Percentiles rank a stretch among this genome's conserved stretches.
phyloP scores from a whole-genome alignment of 2,329 filamentous ascomycete species.

The Colletotrichum somersetense region DNA sequence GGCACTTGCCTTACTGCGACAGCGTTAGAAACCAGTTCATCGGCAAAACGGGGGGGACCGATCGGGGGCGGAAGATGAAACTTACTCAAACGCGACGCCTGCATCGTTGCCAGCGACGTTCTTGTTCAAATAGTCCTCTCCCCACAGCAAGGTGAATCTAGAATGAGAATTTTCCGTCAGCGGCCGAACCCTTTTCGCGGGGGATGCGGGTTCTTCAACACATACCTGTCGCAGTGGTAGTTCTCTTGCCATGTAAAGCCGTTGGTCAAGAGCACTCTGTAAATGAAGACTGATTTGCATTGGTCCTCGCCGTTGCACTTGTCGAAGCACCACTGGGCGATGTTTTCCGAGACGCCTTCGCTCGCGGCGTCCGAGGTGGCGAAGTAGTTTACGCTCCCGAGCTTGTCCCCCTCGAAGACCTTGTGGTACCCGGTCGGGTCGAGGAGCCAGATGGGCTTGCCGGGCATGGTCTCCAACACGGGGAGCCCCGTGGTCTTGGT shows the following conservation, averaged over 20 bases:
- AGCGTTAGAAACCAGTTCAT: neutral
- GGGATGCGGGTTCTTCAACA: neutral
- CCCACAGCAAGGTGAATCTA: conserved; percentile 20
- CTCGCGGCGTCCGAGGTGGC: neutral
- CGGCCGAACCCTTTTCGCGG: too few relatives aligned
- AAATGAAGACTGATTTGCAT: conserved; percentile 22
- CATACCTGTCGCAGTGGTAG: conserved; percentile 25
- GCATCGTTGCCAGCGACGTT: neutral
- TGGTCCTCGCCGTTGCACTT: conserved; percentile 3
- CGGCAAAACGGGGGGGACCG: neutral
- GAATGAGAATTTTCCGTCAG: neutral
- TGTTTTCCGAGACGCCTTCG: neutral
- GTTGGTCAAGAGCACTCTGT: conserved; percentile 1
- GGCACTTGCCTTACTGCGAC: neutral
- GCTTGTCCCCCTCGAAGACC: conserved; percentile 17
- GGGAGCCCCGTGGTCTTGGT: neutral
- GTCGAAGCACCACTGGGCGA: conserved; percentile 24
- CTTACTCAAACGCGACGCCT: conserved; percentile 25
- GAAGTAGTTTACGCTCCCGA: neutral
- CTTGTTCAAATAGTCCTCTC: neutral
- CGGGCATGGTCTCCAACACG: neutral
- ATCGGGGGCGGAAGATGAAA: neutral
- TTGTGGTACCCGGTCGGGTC: conserved; percentile 15
- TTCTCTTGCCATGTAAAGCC: neutral
- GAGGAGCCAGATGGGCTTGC: conserved; percentile 14